phyloP scores from a whole-genome alignment of 192 early-diverging fungal genomes.

The Geosiphon pyriformis region DNA sequence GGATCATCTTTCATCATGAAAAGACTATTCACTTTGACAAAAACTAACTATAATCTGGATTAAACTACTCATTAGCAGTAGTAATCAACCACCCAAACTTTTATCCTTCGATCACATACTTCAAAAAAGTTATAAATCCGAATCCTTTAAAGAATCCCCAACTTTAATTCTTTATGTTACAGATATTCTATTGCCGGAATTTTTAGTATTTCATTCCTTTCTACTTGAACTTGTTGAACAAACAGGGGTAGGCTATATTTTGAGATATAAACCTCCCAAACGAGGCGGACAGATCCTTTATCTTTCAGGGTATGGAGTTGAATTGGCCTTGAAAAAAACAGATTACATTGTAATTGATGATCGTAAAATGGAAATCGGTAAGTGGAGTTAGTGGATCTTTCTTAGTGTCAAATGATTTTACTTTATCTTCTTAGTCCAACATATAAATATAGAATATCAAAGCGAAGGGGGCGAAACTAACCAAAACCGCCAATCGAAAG shows the following conservation, averaged over 20 bases:
- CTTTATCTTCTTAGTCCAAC: slow-evolving; percentile 19
- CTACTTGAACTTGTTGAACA: slow-evolving; percentile 46
- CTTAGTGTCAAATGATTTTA: slow-evolving; percentile 1
- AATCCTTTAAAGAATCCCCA: neutral
- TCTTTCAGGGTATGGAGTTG: slow-evolving; percentile 88
- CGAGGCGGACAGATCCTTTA: slow-evolving; percentile 32
- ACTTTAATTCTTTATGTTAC: slow-evolving; percentile 68
- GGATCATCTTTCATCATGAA: slow-evolving; percentile 3
- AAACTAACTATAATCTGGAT: slow-evolving; percentile 18
- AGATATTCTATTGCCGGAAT: slow-evolving; percentile 54
- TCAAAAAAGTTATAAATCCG: neutral
- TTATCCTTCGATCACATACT: slow-evolving; percentile 64
- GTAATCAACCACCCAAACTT: slow-evolving; percentile 19
- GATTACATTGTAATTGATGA: slow-evolving; percentile 98
- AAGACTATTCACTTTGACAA: too few species aligned
- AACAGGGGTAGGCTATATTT: slow-evolving; percentile 51
- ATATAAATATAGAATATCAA: too few species aligned
- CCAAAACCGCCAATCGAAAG: neutral
- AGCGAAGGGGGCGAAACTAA: slow-evolving; percentile 5
- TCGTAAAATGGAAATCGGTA: slow-evolving; percentile 53
- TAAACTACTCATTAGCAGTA: neutral
- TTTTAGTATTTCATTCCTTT: slow-evolving; percentile 52
- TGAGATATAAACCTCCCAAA: slow-evolving; percentile 51
- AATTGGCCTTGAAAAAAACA: slow-evolving; percentile 90
- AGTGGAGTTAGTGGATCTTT: slow-evolving; percentile 5